Evolutionary conservation across 371 early-diverging fungal genomes (phyloP).

Genomic region (Syncephalis plumigaleata): DNA sequence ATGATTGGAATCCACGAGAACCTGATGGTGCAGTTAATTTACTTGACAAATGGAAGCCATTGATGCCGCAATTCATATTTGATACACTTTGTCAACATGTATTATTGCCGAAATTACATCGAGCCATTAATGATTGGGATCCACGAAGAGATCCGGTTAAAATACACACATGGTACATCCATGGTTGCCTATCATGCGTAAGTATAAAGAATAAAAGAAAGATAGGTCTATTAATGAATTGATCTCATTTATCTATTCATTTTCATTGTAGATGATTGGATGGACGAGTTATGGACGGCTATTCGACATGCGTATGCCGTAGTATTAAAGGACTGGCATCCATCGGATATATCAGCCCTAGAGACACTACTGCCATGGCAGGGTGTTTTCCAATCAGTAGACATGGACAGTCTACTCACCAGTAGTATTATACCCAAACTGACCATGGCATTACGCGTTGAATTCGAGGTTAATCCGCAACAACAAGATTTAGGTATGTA

Average conservation of each 20-base stretch:
- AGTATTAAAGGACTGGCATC: conserved; percentile 44
- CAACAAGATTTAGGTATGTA: conserved; percentile 30
- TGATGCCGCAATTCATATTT: conserved; percentile 52
- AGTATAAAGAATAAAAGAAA: no score
- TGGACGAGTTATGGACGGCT: conserved; percentile 32
- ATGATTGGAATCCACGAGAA: conserved; percentile 48
- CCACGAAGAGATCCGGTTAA: conserved; percentile 44
- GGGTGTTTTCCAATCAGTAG: conserved; percentile 37
- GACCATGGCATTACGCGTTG: conserved; percentile 28
- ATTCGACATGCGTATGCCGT: conserved; percentile 45
- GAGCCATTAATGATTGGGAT: conserved; percentile 47
- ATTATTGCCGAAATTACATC: conserved; percentile 49
- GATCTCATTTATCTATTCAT: no score
- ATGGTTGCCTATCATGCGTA: conserved; percentile 37
- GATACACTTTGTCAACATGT: conserved; percentile 60
- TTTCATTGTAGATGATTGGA: conserved; percentile 27
- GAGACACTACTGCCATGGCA: conserved; percentile 45
- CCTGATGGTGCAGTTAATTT: conserved; percentile 47
- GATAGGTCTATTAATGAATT: no score
- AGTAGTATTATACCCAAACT: conserved; percentile 54
- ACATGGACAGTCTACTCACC: conserved; percentile 33
- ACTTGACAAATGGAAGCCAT: conserved; percentile 49
- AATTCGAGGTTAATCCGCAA: conserved; percentile 57
- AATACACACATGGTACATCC: conserved; percentile 72
- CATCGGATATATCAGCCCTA: conserved; percentile 37